phyloP scores from a whole-genome alignment of 345 rosid species.

The Hevea brasiliensis region DNA sequence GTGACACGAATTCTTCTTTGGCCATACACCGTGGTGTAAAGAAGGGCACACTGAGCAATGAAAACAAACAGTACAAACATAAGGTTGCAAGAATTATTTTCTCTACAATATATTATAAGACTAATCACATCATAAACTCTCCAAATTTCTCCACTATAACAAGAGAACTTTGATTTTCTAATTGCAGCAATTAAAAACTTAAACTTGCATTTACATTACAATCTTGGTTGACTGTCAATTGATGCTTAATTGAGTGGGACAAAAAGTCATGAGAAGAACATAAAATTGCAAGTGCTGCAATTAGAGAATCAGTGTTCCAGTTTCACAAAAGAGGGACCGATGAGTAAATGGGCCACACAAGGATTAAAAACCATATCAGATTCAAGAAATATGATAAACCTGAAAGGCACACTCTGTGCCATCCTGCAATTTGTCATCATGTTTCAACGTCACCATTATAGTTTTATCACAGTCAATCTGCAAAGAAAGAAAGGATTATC shows the following conservation, averaged over 20 bases:
- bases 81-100: not conserved
- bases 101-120: not conserved
- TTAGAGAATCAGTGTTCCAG: not conserved
- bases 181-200: not conserved
- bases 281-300: slow-evolving; percentile 2
- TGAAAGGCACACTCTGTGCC: slow-evolving; percentile 92
- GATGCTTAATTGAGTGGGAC: not conserved
- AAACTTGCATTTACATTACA: not conserved
- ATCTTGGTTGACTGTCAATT: not conserved
- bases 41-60: slow-evolving; percentile 81
- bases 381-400: slow-evolving; percentile 40
- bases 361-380: not conserved
- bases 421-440: slow-evolving; percentile 94
- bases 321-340: not conserved
- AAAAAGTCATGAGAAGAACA: not conserved
- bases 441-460: slow-evolving; percentile 85
- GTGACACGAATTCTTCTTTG: slow-evolving; percentile 94
- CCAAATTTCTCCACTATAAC: not conserved
- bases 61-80: slow-evolving; percentile 17
- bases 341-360: not conserved
- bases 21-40: slow-evolving; percentile 87
- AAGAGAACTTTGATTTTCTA: slow-evolving; percentile 2
- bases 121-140: not conserved
- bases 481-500: slow-evolving; percentile 24
- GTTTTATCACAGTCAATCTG: slow-evolving; percentile 96